Conservation (phyloP, 1,284 basidiomycete genomes). For the Cutaneotrichosporon sp. region DNA sequence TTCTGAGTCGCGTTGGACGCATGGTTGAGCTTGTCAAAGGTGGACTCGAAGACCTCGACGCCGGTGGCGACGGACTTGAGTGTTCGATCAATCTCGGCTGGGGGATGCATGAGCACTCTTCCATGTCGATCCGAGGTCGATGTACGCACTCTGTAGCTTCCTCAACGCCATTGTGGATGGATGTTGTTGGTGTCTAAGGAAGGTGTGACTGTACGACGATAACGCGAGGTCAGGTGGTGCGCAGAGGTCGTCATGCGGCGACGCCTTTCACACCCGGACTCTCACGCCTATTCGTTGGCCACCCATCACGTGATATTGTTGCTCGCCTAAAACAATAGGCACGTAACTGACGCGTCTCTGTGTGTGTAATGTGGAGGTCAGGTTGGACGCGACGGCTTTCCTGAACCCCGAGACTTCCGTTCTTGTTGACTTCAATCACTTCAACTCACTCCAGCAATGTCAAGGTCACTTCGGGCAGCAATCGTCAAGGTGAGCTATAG, state of each 20-base stretch:
- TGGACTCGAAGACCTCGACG: slow-evolving; percentile 90
- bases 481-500: slow-evolving; percentile 49
- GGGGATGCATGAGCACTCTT: slow-evolving; percentile 10
- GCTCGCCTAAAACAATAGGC: not conserved
- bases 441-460: slow-evolving; percentile 32
- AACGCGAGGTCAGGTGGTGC: not conserved
- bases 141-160: slow-evolving; percentile 45
- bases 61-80: slow-evolving; percentile 92
- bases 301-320: not conserved
- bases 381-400: slow-evolving; percentile 4
- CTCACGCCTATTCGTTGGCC: slow-evolving; percentile 1
- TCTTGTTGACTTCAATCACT: not conserved
- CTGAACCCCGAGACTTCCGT: not conserved
- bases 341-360: slow-evolving; percentile 5
- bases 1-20: slow-evolving; percentile 89
- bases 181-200: not conserved
- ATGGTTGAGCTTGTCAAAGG: slow-evolving; percentile 95
- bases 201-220: slow-evolving; percentile 1
- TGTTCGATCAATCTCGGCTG: slow-evolving; percentile 95
- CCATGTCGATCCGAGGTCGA: not conserved
- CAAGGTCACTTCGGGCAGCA: slow-evolving; percentile 45
- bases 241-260: not conserved
- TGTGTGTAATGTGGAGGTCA: slow-evolving; percentile 18
- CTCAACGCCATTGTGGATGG: slow-evolving; percentile 42
- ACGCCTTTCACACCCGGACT: not conserved